Percentiles rank a stretch among this genome's conserved stretches.
Conservation (phyloP, 805 yeast genomes). For the Yamadazyma ubonensis region DNA sequence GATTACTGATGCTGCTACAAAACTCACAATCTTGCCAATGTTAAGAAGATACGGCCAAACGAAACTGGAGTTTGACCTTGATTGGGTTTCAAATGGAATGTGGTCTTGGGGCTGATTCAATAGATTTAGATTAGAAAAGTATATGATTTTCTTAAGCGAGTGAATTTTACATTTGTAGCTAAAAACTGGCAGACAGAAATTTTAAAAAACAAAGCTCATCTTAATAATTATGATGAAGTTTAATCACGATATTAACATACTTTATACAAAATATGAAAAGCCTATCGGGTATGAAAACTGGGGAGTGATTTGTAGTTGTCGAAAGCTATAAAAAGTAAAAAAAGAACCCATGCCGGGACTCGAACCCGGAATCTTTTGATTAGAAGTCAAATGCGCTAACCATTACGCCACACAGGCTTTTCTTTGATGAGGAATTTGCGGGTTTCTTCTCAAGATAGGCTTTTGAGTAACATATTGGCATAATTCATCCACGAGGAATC, state of each 20-base stretch:
- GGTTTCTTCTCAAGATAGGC: not conserved
- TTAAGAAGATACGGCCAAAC: conserved; percentile 29
- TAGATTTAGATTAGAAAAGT: not conserved
- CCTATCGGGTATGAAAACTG: too few species aligned
- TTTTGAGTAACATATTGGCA: not conserved
- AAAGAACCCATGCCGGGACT: conserved; percentile 48
- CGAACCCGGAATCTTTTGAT: conserved; percentile 67
- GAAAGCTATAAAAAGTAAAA: conserved; percentile 3
- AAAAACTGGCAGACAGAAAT: too few species aligned
- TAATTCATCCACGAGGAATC: too few species aligned
- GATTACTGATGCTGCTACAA: conserved; percentile 20
- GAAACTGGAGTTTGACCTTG: conserved; percentile 30
- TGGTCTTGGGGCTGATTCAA: conserved; percentile 24
- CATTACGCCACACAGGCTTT: conserved; percentile 61
- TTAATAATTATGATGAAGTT: too few species aligned
- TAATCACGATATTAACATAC: too few species aligned
- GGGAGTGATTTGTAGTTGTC: too few species aligned
- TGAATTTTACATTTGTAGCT: too few species aligned
- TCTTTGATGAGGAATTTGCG: not conserved
- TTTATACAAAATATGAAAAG: too few species aligned
- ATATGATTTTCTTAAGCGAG: too few species aligned
- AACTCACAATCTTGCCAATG: conserved; percentile 32
- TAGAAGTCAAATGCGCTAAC: conserved; percentile 68
- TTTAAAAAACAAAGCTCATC: not conserved
- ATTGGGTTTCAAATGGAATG: conserved; percentile 38